Evolutionary conservation across 352 stramenopile genomes (phyloP), one percentile per base, ranked within the genome.

Genomic region (Phytophthora ohioensis): DNA sequence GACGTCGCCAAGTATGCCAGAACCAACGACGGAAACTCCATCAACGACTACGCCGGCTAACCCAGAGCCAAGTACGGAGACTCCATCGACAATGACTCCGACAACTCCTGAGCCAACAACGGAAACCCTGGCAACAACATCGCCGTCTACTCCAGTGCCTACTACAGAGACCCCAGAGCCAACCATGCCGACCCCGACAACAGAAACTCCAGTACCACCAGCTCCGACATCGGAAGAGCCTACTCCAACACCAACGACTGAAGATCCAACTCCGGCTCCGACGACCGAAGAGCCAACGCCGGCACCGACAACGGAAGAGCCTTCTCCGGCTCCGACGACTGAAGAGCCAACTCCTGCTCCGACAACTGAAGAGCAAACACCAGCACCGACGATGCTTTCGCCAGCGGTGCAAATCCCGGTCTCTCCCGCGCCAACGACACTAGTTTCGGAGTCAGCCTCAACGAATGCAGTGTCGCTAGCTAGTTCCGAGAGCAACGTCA

Each of bases 21-120:
- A 27, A 7, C 57, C 49, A 3, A 36, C 59, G 0, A 58, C 59
- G 7, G 45, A 55, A 12, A 45, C 31, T 17, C 57, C 57, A 31
- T 13, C 60, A 4, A 49, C 52, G 21, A 42, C 39, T 1, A 3
- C 27, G 4, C 36, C 53, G 1, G 7, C 17, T 3, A 69, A 43
- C 0, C 53, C 45, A 3, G 21, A 12, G 12, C 62, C 52, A 12
- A 38, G 21, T 5, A 48, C 61, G 15, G 51, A 53, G 17, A 41
- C 62, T 8, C 30, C 57, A 3, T 27, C 41, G 3, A 54, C 56
- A 5, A 21, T 15, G 15, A 10, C 34, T 2, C 47, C 47, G 1
- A 15, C 64, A 4, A 51, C 56, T 1, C 27, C 38, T 4, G 57
- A 31, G 17, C 52, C 52, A n/a, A 52, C 43, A 12, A 53, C 52